These are phyloP conservation scores for Podospora anserina DNA, from an alignment of 495 filamentous ascomycete genomes.

Conservation along the genomic window DNA sequence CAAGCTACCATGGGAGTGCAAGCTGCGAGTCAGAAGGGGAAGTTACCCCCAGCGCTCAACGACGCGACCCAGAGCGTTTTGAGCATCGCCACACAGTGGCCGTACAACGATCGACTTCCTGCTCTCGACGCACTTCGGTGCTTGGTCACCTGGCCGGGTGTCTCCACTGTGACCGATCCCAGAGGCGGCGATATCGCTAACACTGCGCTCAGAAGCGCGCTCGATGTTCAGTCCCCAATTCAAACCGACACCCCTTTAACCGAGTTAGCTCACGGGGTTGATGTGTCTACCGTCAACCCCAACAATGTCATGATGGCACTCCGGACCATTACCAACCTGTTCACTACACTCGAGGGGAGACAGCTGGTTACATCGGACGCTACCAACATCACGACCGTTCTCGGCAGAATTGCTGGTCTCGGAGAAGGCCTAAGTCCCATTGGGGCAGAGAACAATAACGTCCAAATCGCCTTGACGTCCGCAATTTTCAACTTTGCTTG, in stretches of 20 bases:
- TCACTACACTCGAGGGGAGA: constrained; percentile 69
- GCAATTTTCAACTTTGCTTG: constrained; percentile 83
- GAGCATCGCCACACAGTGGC: constrained; percentile 72
- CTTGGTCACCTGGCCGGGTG: constrained; percentile 61
- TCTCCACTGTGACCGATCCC: constrained; percentile 51
- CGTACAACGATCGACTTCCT: constrained; percentile 71
- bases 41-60: constrained; percentile 57
- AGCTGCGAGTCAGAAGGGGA: constrained; percentile 41
- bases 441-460: constrained; percentile 68
- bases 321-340: constrained; percentile 83
- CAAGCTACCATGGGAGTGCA: constrained; percentile 6
- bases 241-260: constrained; percentile 32
- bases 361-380: constrained; percentile 57
- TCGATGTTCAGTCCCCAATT: constrained; percentile 42
- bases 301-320: constrained; percentile 86
- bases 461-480: constrained; percentile 77
- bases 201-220: constrained; percentile 28
- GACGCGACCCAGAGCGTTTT: constrained; percentile 52
- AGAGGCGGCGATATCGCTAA: constrained; percentile 53
- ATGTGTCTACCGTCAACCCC: constrained; percentile 31
- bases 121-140: constrained; percentile 82
- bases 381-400: constrained; percentile 46
- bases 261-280: constrained; percentile 18
- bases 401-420: constrained; percentile 45
- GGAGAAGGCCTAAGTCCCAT: constrained; percentile 46